Evolutionary conservation across 768 basidiomycete genomes (phyloP).

Genomic region (Lentinus brumalis): DNA sequence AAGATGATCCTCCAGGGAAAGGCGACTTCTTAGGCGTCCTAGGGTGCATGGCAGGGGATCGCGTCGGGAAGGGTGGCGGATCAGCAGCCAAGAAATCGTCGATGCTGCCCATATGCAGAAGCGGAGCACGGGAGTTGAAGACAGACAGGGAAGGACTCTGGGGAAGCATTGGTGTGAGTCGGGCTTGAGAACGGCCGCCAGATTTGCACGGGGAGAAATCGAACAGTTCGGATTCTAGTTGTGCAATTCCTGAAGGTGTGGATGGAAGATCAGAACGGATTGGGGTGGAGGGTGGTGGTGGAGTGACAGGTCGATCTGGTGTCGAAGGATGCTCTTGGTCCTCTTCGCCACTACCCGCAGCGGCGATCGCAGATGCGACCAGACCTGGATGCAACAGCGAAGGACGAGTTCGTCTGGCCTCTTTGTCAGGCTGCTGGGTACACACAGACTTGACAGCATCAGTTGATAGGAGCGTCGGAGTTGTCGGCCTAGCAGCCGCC

Average conservation of each 20-base stretch:
- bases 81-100: conserved; percentile 5
- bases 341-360: background rate
- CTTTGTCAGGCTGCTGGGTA: background rate
- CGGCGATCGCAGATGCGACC: conserved; percentile 7
- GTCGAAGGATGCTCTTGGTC: background rate
- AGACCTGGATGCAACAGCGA: background rate
- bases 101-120: conserved; percentile 1
- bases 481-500: background rate
- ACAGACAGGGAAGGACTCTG: conserved; percentile 34
- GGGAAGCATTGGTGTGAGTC: conserved; percentile 43
- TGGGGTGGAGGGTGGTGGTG: background rate
- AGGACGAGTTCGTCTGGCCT: background rate
- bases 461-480: background rate
- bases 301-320: background rate
- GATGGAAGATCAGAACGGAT: background rate
- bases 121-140: conserved; percentile 7
- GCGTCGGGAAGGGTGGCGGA: background rate
- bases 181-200: background rate
- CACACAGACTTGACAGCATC: too few relatives aligned
- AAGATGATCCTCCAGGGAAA: conserved; percentile 44
- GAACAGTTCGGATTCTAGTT: conserved; percentile 11
- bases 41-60: background rate
- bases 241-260: conserved; percentile 9
- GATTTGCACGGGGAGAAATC: conserved; percentile 22
- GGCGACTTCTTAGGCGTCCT: conserved; percentile 36